phyloP scores from a whole-genome alignment of 768 basidiomycete genomes.

The Butyriboletus loyo region DNA sequence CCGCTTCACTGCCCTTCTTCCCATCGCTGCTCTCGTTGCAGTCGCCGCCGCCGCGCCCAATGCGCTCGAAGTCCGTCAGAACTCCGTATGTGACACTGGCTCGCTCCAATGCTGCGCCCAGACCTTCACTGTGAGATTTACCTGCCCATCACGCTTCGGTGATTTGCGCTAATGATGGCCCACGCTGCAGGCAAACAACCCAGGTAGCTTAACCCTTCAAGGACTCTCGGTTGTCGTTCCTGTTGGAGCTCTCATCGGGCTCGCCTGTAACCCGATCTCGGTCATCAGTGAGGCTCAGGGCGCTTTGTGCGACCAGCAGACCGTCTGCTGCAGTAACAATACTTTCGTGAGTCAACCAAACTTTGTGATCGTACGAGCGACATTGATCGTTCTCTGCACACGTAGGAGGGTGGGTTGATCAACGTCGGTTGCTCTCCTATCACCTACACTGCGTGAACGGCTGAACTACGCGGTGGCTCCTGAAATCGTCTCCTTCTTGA shows the following conservation, averaged over 20 bases:
- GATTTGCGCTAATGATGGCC: not conserved
- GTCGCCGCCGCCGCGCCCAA: slow-evolving; percentile 6
- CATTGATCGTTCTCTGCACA: not conserved
- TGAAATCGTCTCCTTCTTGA: no score
- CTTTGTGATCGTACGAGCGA: no score
- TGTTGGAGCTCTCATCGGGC: slow-evolving; percentile 8
- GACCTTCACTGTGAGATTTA: not conserved
- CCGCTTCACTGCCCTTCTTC: slow-evolving; percentile 5
- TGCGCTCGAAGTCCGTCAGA: not conserved
- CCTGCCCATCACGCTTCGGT: no score
- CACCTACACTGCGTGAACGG: not conserved
- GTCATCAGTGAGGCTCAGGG: not conserved
- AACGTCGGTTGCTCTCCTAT: slow-evolving; percentile 13
- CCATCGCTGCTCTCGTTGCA: slow-evolving; percentile 9
- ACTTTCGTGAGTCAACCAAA: slow-evolving; percentile 2
- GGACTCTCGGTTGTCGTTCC: no score
- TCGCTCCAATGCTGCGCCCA: slow-evolving; percentile 5
- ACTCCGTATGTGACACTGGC: slow-evolving; percentile 8
- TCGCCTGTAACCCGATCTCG: slow-evolving; percentile 1
- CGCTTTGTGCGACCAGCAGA: slow-evolving; percentile 5
- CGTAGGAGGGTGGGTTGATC: slow-evolving; percentile 5
- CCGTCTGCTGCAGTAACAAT: slow-evolving; percentile 18
- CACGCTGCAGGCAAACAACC: not conserved
- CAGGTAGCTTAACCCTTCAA: not conserved
- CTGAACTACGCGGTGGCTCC: not conserved